Evolutionary conservation across 2,329 filamentous ascomycete species (phyloP).

Genomic region (Phoma sp.): DNA sequence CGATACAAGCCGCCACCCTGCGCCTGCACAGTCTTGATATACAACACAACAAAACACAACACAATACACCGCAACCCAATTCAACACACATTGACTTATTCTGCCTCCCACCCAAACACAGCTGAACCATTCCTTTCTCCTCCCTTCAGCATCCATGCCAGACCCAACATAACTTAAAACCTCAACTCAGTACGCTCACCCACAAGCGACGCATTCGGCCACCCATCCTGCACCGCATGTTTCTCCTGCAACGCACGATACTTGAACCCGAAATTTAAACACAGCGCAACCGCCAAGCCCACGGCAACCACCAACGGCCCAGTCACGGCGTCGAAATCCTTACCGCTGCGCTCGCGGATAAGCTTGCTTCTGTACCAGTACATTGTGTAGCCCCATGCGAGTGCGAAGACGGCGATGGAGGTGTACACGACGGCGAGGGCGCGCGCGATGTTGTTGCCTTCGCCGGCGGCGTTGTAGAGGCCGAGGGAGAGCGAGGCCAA

Average conservation of each 20-base stretch:
- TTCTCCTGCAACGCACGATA: constrained; percentile 29
- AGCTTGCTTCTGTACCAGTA: constrained; percentile 77
- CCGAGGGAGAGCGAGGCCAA: constrained; percentile 84
- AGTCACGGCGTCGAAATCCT: constrained; percentile 88
- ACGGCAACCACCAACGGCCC: constrained; percentile 85
- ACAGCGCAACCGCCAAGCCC: constrained; percentile 77
- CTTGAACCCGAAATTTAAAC: constrained; percentile 89
- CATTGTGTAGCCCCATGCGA: constrained; percentile 86
- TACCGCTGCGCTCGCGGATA: constrained; percentile 85
- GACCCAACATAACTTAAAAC: constrained; percentile 10
- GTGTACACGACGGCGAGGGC: constrained; percentile 85
- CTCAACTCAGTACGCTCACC: constrained; percentile 29
- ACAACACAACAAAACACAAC: too few species aligned
- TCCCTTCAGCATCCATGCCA: too few species aligned
- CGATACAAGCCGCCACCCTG: too few species aligned
- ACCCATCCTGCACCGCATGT: constrained; percentile 7
- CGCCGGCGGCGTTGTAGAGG: constrained; percentile 86
- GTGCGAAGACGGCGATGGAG: constrained; percentile 80
- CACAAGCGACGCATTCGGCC: constrained; percentile 16
- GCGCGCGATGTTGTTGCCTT: constrained; percentile 75
- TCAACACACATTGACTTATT: too few species aligned
- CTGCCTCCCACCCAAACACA: too few species aligned
- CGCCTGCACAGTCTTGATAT: too few species aligned
- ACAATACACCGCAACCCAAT: too few species aligned
- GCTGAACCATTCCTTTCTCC: too few species aligned